Evolutionary conservation across 768 basidiomycete genomes (phyloP), one percentile per base, ranked within the genome.

Genomic region (Rhodotorula sphaerocarpa): DNA sequence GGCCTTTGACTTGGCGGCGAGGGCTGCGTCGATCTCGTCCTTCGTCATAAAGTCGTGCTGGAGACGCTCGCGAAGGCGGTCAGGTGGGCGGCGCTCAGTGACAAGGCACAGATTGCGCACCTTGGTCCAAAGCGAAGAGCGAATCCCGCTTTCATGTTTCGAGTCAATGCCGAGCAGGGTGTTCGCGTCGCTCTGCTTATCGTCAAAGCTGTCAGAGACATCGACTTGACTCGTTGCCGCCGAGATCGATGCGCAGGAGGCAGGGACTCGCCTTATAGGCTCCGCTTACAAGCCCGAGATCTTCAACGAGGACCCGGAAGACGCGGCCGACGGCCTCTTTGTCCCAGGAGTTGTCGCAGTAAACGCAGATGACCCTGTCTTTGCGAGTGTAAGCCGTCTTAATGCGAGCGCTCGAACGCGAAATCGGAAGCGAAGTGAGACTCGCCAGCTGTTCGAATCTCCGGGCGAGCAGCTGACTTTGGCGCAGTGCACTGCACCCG

Each of bases 311-410:
- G 5, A 47, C 34, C n/a, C 54, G 45, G 50, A 66, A 65, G 2
- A 57, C 65, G 33, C 54, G 28, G 5, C 39, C 60, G 39, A 69
- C 70, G 0, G 14, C 27, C 7, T 59, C 36, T 50, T 51, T 53
- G 55, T 71, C 52, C 62, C 62, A 71, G 30, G 55, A 59, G 41
- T 71, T 63, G 47, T 65, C 50, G 60, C 53, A 57, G 48, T 71
- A 69, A 41, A 71, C 52, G 65, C 70, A 71, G 36, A 71, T 59
- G 28, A 70, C 55, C 30, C 44, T 30, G 23, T 46, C 11, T 16
- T 50, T 33, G 18, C 27, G 6, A 15, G 12, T n/a, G n/a, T n/a
- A n/a, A n/a, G n/a, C n/a, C n/a, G n/a, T n/a, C n/a, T n/a, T n/a
- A n/a, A n/a, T n/a, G n/a, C n/a, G n/a, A n/a, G n/a, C n/a, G n/a